phyloP scores from a whole-genome alignment of 2,329 filamentous ascomycete species.

The Didymella pinodella region DNA sequence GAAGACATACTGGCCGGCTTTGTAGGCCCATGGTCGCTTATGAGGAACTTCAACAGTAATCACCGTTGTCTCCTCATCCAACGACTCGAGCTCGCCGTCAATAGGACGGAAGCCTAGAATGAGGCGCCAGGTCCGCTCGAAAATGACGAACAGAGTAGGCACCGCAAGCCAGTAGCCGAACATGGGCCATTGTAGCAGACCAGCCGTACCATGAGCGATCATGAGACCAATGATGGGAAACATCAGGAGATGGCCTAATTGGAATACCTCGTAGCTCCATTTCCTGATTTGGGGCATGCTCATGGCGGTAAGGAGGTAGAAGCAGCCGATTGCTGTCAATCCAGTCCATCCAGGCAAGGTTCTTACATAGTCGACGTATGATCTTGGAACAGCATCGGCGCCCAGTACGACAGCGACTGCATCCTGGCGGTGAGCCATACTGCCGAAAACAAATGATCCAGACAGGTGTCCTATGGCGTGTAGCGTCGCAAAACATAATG shows the following conservation, averaged over 20 bases:
- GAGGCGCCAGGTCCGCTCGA: slow-evolving; percentile 59
- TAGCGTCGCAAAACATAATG: slow-evolving; percentile 60
- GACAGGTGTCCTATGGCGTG: slow-evolving; percentile 64
- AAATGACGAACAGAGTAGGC: slow-evolving; percentile 60
- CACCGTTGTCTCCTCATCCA: slow-evolving; percentile 63
- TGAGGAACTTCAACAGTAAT: slow-evolving; percentile 60
- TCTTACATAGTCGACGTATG: slow-evolving; percentile 58
- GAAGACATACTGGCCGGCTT: slow-evolving; percentile 66
- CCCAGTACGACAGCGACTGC: slow-evolving; percentile 58
- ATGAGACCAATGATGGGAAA: slow-evolving; percentile 65
- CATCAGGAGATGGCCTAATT: slow-evolving; percentile 65
- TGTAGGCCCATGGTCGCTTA: slow-evolving; percentile 61
- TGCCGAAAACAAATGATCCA: slow-evolving; percentile 62
- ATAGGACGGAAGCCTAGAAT: slow-evolving; percentile 59
- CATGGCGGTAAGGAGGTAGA: slow-evolving; percentile 59
- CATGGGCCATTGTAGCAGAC: slow-evolving; percentile 63
- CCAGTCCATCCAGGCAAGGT: slow-evolving; percentile 62
- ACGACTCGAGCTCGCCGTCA: slow-evolving; percentile 57
- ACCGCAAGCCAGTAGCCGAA: slow-evolving; percentile 65
- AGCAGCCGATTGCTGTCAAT: slow-evolving; percentile 58
- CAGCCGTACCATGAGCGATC: slow-evolving; percentile 62
- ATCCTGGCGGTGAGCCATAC: slow-evolving; percentile 54
- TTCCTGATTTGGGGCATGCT: slow-evolving; percentile 61
- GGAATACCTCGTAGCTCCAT: slow-evolving; percentile 65
- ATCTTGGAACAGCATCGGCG: slow-evolving; percentile 53